Evolutionary conservation across 2,329 filamentous ascomycete genomes (phyloP), one percentile per base, ranked within the genome.

Genomic region (Ophiostoma pallidulum): DNA sequence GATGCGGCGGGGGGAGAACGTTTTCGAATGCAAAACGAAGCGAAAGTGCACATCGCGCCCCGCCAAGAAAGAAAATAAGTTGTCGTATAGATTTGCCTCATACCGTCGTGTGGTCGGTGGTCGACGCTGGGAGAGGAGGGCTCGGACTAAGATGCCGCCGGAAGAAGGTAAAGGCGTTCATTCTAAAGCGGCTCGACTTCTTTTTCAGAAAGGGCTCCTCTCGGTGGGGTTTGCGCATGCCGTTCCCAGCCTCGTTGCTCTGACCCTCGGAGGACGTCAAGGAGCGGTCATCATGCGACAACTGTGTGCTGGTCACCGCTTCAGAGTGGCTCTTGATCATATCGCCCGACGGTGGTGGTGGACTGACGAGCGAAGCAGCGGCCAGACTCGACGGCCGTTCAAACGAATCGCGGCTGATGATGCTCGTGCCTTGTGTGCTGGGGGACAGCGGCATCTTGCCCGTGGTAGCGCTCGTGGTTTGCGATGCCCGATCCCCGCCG

Each of bases 361-460:
- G 64, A 3, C 65, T 66, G 9, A 63, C 63, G 26, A 60, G 60
- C 1, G 43, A 26, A 3, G 41, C 28, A 8, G 18, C 22, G 68
- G 47, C 69, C 18, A 72, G 63, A 53, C 69, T 70, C 32, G 63
- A 59, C 4, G 69, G 67, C 16, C 69, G 70, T 40, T 79, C 77
- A 46, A 72, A 58, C 8, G 76, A 79, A 37, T 79, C 75, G 47
- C 71, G 70, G 62, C 78, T 82, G 54, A 78, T 72, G 53, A 82
- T 77, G 60, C 78, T 82, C 16, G 79, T 82, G 33, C 78, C 79
- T 57, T 79, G 72, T 3, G 79, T 82, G 59, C 78, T 82, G 3
- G 79, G 79, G 20, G 78, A 82, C 31, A 81, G 64, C 4, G 78
- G 77, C 72, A 80, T 74, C 62, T 79, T 80, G 42, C 76, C 73